phyloP scores from a whole-genome alignment of 192 early-diverging fungal genomes.

The Geranomyces michiganensis region DNA sequence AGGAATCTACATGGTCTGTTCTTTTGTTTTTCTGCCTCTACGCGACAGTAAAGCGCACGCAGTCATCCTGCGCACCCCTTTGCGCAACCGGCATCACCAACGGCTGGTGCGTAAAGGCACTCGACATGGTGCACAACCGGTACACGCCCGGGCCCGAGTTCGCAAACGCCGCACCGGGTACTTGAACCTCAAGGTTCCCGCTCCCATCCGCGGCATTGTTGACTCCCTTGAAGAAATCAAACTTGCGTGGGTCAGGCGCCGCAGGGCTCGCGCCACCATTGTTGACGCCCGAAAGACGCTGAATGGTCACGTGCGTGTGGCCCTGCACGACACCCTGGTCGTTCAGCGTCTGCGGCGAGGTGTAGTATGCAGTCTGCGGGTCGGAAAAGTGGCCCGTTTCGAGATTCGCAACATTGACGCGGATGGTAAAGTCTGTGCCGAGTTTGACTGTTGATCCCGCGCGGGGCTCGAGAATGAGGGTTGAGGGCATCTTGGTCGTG shows the following conservation, averaged over 20 bases:
- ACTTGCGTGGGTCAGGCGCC: constrained; percentile 32
- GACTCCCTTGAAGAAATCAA: constrained; percentile 49
- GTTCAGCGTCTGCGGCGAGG: constrained; percentile 46
- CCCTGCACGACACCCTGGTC: constrained; percentile 40
- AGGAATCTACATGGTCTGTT: constrained; percentile 3
- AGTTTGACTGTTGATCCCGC: constrained; percentile 35
- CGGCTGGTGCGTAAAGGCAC: constrained; percentile 43
- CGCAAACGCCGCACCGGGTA: constrained; percentile 41
- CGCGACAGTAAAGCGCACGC: constrained; percentile 44
- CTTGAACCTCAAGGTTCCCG: constrained; percentile 19
- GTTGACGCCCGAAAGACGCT: constrained; percentile 22
- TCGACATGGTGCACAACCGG: constrained; percentile 44
- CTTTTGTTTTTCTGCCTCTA: constrained; percentile 37
- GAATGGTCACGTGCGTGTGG: constrained; percentile 51
- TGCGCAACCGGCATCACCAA: constrained; percentile 46
- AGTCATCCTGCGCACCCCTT: constrained; percentile 52
- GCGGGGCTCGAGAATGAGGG: constrained; percentile 38
- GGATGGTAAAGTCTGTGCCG: constrained; percentile 32
- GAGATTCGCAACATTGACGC: constrained; percentile 37
- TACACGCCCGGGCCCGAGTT: constrained; percentile 33
- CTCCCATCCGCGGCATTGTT: constrained; percentile 40
- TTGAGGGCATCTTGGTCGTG: constrained; percentile 44
- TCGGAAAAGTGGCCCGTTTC: constrained; percentile 46
- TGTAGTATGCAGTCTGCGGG: constrained; percentile 36
- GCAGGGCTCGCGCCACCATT: background rate